Conservation (phyloP, 305 asterid genomes). For the Petunia hybrid region DNA sequence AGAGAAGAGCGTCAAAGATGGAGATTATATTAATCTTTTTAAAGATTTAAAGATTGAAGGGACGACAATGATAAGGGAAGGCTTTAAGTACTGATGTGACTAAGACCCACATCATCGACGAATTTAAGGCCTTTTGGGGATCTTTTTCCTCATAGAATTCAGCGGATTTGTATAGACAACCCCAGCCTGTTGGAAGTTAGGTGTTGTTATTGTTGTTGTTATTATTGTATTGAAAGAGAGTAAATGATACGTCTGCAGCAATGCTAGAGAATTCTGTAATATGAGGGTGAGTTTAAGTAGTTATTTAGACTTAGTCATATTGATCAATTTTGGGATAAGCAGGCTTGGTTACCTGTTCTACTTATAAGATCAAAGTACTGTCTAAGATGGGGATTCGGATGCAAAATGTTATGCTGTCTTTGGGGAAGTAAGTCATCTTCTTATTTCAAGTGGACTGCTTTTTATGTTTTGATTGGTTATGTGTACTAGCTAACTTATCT, state of each 20-base stretch:
- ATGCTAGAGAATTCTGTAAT: neutral
- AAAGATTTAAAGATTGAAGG: neutral
- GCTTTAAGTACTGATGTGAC: neutral
- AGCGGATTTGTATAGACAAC: no score
- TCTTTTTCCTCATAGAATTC: neutral
- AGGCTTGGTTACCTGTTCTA: neutral
- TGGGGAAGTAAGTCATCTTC: neutral
- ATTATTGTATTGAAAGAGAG: no score
- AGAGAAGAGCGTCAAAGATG: neutral
- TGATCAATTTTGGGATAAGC: neutral
- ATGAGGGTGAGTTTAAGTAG: neutral
- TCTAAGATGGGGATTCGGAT: neutral
- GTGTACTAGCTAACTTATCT: neutral
- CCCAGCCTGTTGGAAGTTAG: no score
- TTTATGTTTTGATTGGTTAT: neutral
- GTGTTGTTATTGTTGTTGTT: no score
- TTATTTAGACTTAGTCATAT: neutral
- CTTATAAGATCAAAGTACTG: neutral
- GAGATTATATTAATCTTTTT: neutral
- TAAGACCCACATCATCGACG: neutral
- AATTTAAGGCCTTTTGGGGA: neutral
- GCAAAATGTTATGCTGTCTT: neutral
- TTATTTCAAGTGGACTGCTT: neutral
- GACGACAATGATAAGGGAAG: neutral
- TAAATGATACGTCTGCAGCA: neutral